Evolutionary conservation across 2,329 filamentous ascomycete species (phyloP).

Genomic region (Dactylellina cionopaga): DNA sequence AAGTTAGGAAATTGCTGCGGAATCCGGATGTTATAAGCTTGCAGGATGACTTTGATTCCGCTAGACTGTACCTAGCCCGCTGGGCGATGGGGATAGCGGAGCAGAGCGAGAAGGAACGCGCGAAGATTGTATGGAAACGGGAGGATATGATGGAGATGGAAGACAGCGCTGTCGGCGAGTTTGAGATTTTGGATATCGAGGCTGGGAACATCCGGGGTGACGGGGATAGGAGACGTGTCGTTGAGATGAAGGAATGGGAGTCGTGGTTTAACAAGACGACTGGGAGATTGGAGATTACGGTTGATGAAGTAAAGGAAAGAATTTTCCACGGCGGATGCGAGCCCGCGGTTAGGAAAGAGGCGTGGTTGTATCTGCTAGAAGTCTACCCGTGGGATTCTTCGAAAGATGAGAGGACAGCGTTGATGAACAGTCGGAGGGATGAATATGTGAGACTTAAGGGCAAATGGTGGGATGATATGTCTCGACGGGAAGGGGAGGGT

Average conservation of each 20-base stretch:
- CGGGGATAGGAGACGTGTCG: slow-evolving; percentile 77
- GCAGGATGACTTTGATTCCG: slow-evolving; percentile 97
- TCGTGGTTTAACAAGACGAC: slow-evolving; percentile 81
- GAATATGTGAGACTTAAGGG: slow-evolving; percentile 95
- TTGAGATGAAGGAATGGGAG: slow-evolving; percentile 89
- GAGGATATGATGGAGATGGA: slow-evolving; percentile 92
- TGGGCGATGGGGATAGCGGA: slow-evolving; percentile 99
- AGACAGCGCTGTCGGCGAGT: slow-evolving; percentile 92
- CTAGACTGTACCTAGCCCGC: slow-evolving; percentile 88
- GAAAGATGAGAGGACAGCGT: slow-evolving; percentile 80
- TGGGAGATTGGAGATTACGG: slow-evolving; percentile 79
- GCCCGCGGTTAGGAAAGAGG: slow-evolving; percentile 92
- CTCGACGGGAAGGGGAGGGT: slow-evolving; percentile 69
- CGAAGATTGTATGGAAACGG: slow-evolving; percentile 90
- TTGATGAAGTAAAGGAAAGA: slow-evolving; percentile 95
- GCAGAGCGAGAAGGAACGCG: slow-evolving; percentile 88
- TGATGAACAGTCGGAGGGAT: slow-evolving; percentile 85
- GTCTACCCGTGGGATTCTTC: slow-evolving; percentile 95
- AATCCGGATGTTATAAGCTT: slow-evolving; percentile 95
- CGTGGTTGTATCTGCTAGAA: slow-evolving; percentile 92
- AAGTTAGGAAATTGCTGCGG: slow-evolving; percentile 82
- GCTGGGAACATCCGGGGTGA: slow-evolving; percentile 71
- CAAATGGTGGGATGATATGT: slow-evolving; percentile 95
- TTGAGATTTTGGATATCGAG: slow-evolving; percentile 87
- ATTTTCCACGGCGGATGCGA: slow-evolving; percentile 94